Evolutionary conservation across 148 eudicot species (phyloP).

Genomic region (Camellia granthamiana): DNA sequence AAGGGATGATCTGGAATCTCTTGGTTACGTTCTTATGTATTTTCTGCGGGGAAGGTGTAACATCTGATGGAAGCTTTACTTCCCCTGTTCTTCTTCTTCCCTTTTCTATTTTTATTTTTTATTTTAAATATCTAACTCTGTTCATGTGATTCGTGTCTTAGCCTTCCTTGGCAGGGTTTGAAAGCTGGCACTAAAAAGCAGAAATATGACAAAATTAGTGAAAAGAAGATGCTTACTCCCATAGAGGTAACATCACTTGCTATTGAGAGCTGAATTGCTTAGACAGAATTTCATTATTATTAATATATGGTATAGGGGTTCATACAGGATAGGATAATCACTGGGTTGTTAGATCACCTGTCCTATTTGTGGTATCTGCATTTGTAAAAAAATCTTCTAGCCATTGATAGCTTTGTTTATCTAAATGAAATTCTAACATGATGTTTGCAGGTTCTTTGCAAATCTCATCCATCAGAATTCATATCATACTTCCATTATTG

Average conservation of each 20-base stretch:
- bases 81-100: background rate
- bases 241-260: constrained; percentile 54
- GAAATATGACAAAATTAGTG: constrained; percentile 94
- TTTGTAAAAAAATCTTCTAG: too few species aligned
- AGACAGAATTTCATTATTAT: background rate
- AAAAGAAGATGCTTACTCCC: constrained; percentile 93
- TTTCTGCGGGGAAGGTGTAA: constrained; percentile 89
- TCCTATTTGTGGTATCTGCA: background rate
- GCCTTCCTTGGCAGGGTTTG: constrained; percentile 98
- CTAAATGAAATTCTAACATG: background rate
- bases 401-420: background rate
- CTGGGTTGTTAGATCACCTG: background rate
- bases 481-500: constrained; percentile 56
- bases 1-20: constrained; percentile 94
- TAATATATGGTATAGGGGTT: background rate
- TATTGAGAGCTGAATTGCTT: background rate
- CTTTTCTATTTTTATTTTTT: background rate
- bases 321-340: background rate
- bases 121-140: constrained; percentile 14
- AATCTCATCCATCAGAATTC: constrained; percentile 53
- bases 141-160: constrained; percentile 29
- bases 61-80: background rate
- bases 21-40: constrained; percentile 95
- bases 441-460: constrained; percentile 41
- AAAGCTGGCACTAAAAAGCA: constrained; percentile 98